phyloP scores from a whole-genome alignment of 129 eudicot species.

The Helichrysum umbraculigerum region DNA sequence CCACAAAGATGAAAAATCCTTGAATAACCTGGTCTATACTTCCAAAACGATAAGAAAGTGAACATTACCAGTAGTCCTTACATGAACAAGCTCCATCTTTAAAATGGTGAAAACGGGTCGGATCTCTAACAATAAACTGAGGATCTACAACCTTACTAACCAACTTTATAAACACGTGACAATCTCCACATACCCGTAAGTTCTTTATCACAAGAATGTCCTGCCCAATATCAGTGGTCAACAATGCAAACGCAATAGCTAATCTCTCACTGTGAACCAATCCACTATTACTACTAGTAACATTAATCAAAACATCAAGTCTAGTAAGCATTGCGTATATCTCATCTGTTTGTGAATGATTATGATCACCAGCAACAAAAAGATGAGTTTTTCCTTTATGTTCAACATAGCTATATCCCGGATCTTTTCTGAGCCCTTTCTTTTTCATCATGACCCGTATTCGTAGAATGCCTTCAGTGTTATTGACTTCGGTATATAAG shows the following conservation, averaged over 20 bases:
- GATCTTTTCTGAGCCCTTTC: constrained; percentile 58
- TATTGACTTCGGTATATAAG: constrained; percentile 54
- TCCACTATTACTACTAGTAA: constrained; percentile 19
- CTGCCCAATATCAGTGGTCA: constrained; percentile 43
- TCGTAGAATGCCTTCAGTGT: constrained; percentile 50
- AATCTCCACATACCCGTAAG: constrained; percentile 75
- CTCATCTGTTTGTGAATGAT: constrained; percentile 60
- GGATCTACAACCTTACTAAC: constrained; percentile 72
- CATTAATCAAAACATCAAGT: constrained; percentile 46
- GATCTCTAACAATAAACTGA: constrained; percentile 71
- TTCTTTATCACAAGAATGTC: constrained; percentile 85
- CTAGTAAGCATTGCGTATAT: constrained; percentile 55
- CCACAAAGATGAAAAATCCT: background rate
- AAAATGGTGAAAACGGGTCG: constrained; percentile 90
- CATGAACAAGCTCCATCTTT: constrained; percentile 72
- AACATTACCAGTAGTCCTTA: constrained; percentile 69
- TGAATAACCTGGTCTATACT: background rate
- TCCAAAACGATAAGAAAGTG: background rate
- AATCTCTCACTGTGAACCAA: constrained; percentile 76
- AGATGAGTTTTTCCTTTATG: constrained; percentile 59
- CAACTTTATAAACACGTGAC: constrained; percentile 66
- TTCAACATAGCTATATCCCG: constrained; percentile 79
- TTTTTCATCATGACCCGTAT: constrained; percentile 72
- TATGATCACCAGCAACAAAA: constrained; percentile 74
- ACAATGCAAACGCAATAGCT: constrained; percentile 75